phyloP scores from a whole-genome alignment of 345 rosid genomes.

The Litchi chinensis region DNA sequence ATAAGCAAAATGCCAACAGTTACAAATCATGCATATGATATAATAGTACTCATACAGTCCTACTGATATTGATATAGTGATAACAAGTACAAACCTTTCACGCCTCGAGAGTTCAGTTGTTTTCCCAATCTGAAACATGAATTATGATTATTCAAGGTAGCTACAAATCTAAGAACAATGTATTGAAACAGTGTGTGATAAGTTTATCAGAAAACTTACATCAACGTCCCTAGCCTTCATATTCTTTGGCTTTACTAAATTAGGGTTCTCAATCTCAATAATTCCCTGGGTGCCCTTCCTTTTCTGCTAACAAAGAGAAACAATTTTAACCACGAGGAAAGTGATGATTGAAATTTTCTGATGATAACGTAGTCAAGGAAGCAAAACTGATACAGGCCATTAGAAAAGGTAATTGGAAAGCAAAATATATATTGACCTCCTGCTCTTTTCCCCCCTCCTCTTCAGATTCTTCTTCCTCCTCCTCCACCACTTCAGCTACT shows the following conservation, averaged over 20 bases:
- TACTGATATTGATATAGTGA: constrained; percentile 9
- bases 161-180: not conserved
- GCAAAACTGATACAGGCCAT: not conserved
- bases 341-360: not conserved
- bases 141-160: not conserved
- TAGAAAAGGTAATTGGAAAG: not conserved
- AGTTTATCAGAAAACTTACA: constrained; percentile 45
- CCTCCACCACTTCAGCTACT: constrained; percentile 43
- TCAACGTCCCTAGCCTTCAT: constrained; percentile 72
- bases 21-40: not conserved
- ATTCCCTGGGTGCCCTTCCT: constrained; percentile 79
- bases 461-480: constrained; percentile 38
- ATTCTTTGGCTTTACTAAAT: constrained; percentile 63
- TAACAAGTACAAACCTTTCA: constrained; percentile 66
- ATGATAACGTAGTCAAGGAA: not conserved
- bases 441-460: constrained; percentile 53
- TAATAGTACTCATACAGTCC: constrained; percentile 5
- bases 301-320: constrained; percentile 47
- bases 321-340: not conserved
- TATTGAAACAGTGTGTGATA: constrained; percentile 1
- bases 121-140: constrained; percentile 56
- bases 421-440: constrained; percentile 38
- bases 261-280: constrained; percentile 90
- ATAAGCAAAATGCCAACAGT: not conserved
- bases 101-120: constrained; percentile 96